Conservation (phyloP, 495 filamentous ascomycete species). For the Sordaria brevicollis region DNA sequence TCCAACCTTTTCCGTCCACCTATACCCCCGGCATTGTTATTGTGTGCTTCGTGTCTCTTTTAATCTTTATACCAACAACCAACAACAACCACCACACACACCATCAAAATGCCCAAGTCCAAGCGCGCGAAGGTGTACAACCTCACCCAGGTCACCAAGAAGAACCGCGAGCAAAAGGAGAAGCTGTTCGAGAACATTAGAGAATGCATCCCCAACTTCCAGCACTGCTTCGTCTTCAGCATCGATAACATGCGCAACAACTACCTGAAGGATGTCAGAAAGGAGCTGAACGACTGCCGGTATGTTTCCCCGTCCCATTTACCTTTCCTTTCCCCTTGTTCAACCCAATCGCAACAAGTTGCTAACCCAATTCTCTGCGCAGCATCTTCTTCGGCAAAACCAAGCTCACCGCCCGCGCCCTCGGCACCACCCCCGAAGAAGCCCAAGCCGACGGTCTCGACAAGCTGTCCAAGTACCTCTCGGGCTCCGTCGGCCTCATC, state of each 20-base stretch:
- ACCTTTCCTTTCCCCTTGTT: not conserved
- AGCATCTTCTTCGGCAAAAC: constrained; percentile 98
- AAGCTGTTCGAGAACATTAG: constrained; percentile 81
- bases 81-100: not conserved
- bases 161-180: constrained; percentile 77
- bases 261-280: constrained; percentile 83
- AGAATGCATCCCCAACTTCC: constrained; percentile 74
- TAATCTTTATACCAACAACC: not conserved
- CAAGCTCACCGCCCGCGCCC: constrained; percentile 91
- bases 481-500: constrained; percentile 78
- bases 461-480: constrained; percentile 57
- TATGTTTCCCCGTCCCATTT: constrained; percentile 26
- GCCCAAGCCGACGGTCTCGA: constrained; percentile 67
- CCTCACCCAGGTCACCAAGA: constrained; percentile 83
- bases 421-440: constrained; percentile 62
- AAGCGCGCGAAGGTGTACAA: constrained; percentile 85
- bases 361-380: not conserved
- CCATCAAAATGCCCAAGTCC: constrained; percentile 77
- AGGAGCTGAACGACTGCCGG: constrained; percentile 76
- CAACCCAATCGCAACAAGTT: not conserved
- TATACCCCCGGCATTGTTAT: not conserved
- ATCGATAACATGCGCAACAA: constrained; percentile 99
- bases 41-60: not conserved
- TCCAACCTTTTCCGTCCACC: not conserved
- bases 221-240: constrained; percentile 83